Evolutionary conservation across 2,329 filamentous ascomycete species (phyloP).

Genomic region (Xylariaceae sp.): DNA sequence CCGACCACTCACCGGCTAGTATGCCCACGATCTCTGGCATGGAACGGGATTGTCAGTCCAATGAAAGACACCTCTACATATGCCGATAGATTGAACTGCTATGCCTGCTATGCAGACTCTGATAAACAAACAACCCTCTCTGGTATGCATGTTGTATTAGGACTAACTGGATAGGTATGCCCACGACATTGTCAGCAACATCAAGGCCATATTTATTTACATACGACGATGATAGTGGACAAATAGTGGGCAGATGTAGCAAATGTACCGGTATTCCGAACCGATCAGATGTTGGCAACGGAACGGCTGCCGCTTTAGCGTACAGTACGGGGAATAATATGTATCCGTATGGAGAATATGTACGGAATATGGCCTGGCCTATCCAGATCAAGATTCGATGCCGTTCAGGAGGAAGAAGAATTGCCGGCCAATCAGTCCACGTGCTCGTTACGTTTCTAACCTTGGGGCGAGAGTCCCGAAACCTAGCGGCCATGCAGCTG

Average conservation of each 20-base stretch:
- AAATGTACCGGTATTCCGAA: not conserved
- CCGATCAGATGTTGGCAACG: constrained; percentile 1
- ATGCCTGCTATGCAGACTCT: not conserved
- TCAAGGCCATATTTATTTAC: too few relatives aligned
- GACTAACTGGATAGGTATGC: too few relatives aligned
- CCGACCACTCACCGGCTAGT: not conserved
- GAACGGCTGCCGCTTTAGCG: not conserved
- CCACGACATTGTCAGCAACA: too few relatives aligned
- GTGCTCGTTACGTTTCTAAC: not conserved
- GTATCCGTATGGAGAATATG: not conserved
- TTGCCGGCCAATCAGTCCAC: constrained; percentile 11
- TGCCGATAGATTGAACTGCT: not conserved
- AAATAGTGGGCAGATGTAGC: too few relatives aligned
- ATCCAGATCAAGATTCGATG: constrained; percentile 7
- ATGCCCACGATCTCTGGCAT: not conserved
- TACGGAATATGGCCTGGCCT: not conserved
- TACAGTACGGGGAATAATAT: too few relatives aligned
- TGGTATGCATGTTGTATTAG: not conserved
- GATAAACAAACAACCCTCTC: not conserved
- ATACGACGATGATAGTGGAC: too few relatives aligned
- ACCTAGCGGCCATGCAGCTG: not conserved
- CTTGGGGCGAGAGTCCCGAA: too few relatives aligned
- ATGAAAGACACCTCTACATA: not conserved
- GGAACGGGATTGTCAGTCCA: not conserved
- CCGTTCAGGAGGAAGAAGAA: constrained; percentile 7